phyloP scores from a whole-genome alignment of 306 rosid genomes.

The Begonia peltatifolia region DNA sequence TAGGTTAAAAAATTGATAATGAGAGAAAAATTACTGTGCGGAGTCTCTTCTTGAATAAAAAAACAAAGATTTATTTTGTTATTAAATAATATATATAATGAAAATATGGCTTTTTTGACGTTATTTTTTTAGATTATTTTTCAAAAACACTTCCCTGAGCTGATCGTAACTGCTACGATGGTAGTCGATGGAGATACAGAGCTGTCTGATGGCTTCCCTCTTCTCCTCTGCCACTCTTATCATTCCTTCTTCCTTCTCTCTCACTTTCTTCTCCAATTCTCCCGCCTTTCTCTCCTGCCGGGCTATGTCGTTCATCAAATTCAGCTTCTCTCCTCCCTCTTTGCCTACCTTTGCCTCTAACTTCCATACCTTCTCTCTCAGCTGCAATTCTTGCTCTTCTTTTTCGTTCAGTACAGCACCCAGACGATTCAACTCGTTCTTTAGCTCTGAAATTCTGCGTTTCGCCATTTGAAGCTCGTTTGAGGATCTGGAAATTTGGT shows the following conservation, averaged over 20 bases:
- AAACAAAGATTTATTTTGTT: too few species aligned
- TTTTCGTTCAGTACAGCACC: conserved; percentile 30
- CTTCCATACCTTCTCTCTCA: conserved; percentile 29
- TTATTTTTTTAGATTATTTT: background rate
- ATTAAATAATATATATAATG: too few species aligned
- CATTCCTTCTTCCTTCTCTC: conserved; percentile 51
- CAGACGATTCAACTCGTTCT: conserved; percentile 24
- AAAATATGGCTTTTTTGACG: too few species aligned
- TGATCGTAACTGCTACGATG: conserved; percentile 57
- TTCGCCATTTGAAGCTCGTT: conserved; percentile 40
- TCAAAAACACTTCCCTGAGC: conserved; percentile 53
- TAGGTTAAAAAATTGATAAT: too few species aligned
- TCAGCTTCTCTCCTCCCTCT: conserved; percentile 47
- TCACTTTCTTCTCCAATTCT: conserved; percentile 48
- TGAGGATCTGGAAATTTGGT: conserved; percentile 15
- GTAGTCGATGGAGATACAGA: conserved; percentile 83
- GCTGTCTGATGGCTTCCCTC: conserved; percentile 87
- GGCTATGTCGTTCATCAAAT: conserved; percentile 29
- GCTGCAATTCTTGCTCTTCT: conserved; percentile 22
- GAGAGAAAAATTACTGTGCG: too few species aligned
- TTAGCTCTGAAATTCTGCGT: conserved; percentile 32
- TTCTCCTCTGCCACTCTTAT: conserved; percentile 70
- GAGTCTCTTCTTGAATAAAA: too few species aligned
- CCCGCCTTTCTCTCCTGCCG: conserved; percentile 45
- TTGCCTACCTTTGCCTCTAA: conserved; percentile 38